Evolutionary conservation across 768 basidiomycete species (phyloP).

Genomic region (Boletus sensibilis): DNA sequence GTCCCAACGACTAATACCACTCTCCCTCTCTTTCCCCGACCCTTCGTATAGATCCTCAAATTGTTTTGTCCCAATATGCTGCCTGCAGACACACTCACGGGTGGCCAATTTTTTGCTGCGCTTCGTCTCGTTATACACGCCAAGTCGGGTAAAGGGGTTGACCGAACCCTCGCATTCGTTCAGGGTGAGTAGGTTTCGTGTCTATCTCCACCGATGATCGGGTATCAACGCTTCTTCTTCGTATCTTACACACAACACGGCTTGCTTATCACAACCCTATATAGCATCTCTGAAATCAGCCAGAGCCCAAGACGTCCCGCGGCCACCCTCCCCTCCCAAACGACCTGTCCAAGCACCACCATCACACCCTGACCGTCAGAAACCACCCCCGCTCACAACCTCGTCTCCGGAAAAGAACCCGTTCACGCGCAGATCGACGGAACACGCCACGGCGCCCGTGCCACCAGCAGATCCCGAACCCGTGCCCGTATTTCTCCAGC

Average conservation of each 20-base stretch:
- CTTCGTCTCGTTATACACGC: constrained; percentile 65
- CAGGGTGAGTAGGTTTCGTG: constrained; percentile 53
- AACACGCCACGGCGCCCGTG: constrained; percentile 1
- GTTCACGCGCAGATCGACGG: constrained; percentile 25
- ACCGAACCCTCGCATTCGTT: constrained; percentile 67
- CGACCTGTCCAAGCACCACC: constrained; percentile 26
- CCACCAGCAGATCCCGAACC: constrained; percentile 8
- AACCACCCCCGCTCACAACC: constrained; percentile 18
- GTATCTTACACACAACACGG: background rate
- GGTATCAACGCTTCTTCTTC: background rate
- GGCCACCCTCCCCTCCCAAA: constrained; percentile 24
- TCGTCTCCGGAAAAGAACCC: constrained; percentile 31
- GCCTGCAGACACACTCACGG: constrained; percentile 52
- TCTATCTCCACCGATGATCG: background rate
- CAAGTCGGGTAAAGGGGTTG: constrained; percentile 58
- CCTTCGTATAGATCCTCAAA: constrained; percentile 52
- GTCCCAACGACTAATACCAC: background rate
- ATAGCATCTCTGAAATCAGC: constrained; percentile 20
- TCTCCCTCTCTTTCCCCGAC: background rate
- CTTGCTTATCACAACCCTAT: constrained; percentile 9
- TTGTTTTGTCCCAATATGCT: constrained; percentile 59
- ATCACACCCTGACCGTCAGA: constrained; percentile 29
- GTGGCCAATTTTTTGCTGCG: constrained; percentile 76
- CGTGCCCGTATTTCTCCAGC: constrained; percentile 2
- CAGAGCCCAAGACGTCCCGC: constrained; percentile 6